Evolutionary conservation across 116 monocot species (phyloP).

Genomic region (Cymodocea nodosa): DNA sequence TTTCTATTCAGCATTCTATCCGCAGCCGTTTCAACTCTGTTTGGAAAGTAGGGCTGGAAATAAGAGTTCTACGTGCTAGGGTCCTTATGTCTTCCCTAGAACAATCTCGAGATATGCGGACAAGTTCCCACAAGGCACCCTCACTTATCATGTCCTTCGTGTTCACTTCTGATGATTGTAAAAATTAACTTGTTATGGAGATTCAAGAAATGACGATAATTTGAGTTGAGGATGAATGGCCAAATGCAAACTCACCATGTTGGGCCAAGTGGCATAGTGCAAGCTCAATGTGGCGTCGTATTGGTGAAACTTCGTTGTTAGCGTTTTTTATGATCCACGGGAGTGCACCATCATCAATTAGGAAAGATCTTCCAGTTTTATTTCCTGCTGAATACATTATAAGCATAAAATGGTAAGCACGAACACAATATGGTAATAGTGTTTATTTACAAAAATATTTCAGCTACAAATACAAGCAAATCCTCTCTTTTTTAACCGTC

Average conservation of each 20-base stretch:
- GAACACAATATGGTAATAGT: not conserved
- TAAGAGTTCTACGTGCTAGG: conserved; percentile 64
- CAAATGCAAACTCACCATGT: conserved; percentile 42
- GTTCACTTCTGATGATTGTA: conserved; percentile 58
- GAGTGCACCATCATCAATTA: conserved; percentile 92
- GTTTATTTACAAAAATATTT: no score
- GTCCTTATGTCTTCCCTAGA: conserved; percentile 75
- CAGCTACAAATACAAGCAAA: no score
- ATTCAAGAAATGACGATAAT: not conserved
- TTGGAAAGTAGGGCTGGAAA: conserved; percentile 58
- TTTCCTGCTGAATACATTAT: conserved; percentile 29
- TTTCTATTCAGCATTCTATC: conserved; percentile 33
- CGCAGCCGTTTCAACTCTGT: conserved; percentile 52
- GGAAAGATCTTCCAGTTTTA: conserved; percentile 48
- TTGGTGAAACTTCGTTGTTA: conserved; percentile 71
- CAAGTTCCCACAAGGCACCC: conserved; percentile 94
- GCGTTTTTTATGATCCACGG: conserved; percentile 93
- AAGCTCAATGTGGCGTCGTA: conserved; percentile 85
- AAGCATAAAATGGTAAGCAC: not conserved
- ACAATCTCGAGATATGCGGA: conserved; percentile 89
- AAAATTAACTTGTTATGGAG: not conserved
- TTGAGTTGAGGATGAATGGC: not conserved
- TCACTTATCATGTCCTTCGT: conserved; percentile 78
- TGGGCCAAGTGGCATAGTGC: conserved; percentile 93
- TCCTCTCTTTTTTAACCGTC: no score